Evolutionary conservation across 768 basidiomycete species (phyloP), one percentile per base, ranked within the genome.

Genomic region (Tremella mesenterica): DNA sequence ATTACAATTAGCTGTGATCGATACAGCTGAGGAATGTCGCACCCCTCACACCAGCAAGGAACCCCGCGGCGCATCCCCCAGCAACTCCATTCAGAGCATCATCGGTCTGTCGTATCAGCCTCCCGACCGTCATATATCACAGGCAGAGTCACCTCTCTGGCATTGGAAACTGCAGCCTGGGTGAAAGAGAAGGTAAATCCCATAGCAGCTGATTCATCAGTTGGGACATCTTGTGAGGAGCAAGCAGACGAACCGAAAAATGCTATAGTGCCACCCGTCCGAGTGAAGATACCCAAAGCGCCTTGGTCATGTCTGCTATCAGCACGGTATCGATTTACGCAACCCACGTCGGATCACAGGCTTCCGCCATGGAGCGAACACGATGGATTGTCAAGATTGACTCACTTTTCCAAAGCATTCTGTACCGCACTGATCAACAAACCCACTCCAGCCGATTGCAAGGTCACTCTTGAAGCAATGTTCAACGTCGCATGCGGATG

Each of bases 61-160:
- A 89, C 43, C 91, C 91, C 48, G 90, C 90, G 44, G 90, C 90
- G 75, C 90, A 93, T 52, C 85, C 91, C 50, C 86, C 91, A 48
- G 82, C 81, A 43, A 84, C 85, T 45, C 86, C 85, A 64, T 90
- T 95, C 56, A 86, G 64, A 36, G 84, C 78, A 70, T 96, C 92
- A 58, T 88, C 79, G 16, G 69, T 69, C 69, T 72, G 30, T 29
- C 8, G 41, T 47, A 33, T 59, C 46, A 61, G 60, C 54, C 45
- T 39, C 4, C 4, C n/a, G 26, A 39, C 13, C 4, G 29, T n/a
- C 13, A 26, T 25, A 12, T 14, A 28, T 44, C 1, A 38, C 4
- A 31, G 23, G 29, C 28, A 13, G 44, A 50, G 16, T 26, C 34
- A 69, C 67, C 73, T 82, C 79, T 51, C 90, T 81, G 56, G 82